phyloP scores from a whole-genome alignment of 23 red algal genomes.

The Cyanidiococcus yangmingshanensis region DNA sequence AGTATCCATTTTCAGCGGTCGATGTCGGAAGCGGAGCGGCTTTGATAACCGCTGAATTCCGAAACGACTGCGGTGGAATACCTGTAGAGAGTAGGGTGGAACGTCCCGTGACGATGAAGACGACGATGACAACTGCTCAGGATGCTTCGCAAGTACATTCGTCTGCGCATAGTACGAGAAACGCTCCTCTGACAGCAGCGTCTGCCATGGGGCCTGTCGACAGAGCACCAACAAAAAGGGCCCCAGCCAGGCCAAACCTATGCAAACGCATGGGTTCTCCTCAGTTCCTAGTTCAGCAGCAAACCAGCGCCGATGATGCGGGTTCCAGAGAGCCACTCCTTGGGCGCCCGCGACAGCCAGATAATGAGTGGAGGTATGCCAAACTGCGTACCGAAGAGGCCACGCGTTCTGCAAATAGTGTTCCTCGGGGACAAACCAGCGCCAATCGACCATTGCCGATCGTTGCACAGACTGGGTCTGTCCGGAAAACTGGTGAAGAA shows the following conservation, averaged over 20 bases:
- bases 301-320: conserved; percentile 55
- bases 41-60: background rate
- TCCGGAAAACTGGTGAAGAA: conserved; percentile 37
- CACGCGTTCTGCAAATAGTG: conserved; percentile 69
- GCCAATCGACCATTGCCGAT: conserved; percentile 35
- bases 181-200: background rate
- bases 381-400: conserved; percentile 47
- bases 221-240: conserved; percentile 47
- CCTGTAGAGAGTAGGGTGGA: background rate
- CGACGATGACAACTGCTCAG: background rate
- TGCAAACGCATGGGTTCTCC: conserved; percentile 39
- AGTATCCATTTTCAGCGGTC: conserved; percentile 6
- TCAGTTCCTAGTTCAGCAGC: conserved; percentile 48
- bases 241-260: conserved; percentile 69
- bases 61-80: background rate
- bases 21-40: background rate
- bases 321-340: conserved; percentile 68
- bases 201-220: background rate
- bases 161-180: background rate
- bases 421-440: conserved; percentile 48
- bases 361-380: conserved; percentile 43
- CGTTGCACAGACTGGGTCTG: background rate
- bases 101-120: background rate
- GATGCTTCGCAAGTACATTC: background rate
- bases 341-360: conserved; percentile 73